These are phyloP conservation scores for Saccharomycopsis sp. DNA, from an alignment of 805 yeast species.

Conservation along the genomic window DNA sequence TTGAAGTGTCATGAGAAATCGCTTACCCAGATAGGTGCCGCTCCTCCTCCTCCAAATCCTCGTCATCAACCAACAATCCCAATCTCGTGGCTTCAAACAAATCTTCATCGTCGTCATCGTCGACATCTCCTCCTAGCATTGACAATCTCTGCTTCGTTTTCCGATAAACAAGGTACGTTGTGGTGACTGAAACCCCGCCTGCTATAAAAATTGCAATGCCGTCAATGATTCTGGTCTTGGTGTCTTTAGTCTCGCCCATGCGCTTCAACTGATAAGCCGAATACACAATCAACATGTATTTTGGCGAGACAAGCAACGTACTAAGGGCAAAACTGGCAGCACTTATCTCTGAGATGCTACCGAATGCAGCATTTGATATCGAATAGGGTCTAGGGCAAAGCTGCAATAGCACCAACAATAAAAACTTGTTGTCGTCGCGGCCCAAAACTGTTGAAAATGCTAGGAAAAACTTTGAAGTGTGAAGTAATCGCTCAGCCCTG, in stretches of 20 bases:
- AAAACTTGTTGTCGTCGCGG: constrained; percentile 55
- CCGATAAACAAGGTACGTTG: constrained; percentile 60
- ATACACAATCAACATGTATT: constrained; percentile 64
- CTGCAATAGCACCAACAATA: constrained; percentile 62
- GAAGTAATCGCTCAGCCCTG: constrained; percentile 52
- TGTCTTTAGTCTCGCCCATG: constrained; percentile 51
- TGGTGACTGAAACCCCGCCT: constrained; percentile 39
- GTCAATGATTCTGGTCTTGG: constrained; percentile 49
- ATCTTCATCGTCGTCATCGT: too few species aligned
- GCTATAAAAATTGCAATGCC: constrained; percentile 53
- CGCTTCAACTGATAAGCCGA: constrained; percentile 67
- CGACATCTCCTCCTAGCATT: not conserved
- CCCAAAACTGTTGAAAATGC: constrained; percentile 65
- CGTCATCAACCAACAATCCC: too few species aligned
- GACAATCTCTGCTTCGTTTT: constrained; percentile 34
- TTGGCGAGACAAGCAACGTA: constrained; percentile 71
- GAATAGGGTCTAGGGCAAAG: constrained; percentile 93
- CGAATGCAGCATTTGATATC: constrained; percentile 83
- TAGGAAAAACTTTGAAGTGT: constrained; percentile 53
- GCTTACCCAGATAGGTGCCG: too few species aligned
- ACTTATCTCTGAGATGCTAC: constrained; percentile 72
- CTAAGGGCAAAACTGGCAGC: constrained; percentile 58
- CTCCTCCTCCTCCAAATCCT: too few species aligned
- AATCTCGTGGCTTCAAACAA: too few species aligned
- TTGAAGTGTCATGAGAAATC: too few species aligned